These are phyloP conservation scores for Aquilaria yunnanensis DNA, from an alignment of 345 rosid genomes.

Conservation along the genomic window DNA sequence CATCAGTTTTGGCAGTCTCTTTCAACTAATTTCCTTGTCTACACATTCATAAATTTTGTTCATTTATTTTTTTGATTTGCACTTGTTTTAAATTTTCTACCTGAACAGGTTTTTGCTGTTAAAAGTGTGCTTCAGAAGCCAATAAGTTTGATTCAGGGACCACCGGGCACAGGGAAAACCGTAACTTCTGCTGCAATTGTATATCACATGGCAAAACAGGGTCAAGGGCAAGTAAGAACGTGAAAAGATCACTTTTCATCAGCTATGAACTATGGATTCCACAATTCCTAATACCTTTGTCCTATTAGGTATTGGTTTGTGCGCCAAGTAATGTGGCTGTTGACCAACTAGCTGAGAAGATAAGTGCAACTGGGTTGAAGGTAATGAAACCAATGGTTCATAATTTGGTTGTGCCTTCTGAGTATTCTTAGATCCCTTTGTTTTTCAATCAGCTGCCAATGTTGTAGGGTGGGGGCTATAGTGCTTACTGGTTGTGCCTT, in stretches of 20 bases:
- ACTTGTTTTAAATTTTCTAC: conserved; percentile 4
- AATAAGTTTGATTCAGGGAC: conserved; percentile 97
- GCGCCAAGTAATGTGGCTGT: conserved; percentile 99
- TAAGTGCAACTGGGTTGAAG: conserved; percentile 98
- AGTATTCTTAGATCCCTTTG: too few relatives aligned
- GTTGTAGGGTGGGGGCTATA: too few relatives aligned
- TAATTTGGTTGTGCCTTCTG: background rate
- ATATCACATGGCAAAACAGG: conserved; percentile 99
- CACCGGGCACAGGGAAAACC: conserved; percentile 99
- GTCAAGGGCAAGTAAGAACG: conserved; percentile 84
- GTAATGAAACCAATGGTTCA: conserved; percentile 27
- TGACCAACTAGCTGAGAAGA: conserved; percentile 98
- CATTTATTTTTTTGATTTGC: background rate
- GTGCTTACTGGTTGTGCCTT: too few relatives aligned
- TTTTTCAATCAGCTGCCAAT: too few relatives aligned
- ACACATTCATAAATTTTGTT: too few relatives aligned
- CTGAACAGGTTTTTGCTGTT: conserved; percentile 81
- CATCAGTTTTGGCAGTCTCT: background rate
- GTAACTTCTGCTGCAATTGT: conserved; percentile 99
- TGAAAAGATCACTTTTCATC: background rate
- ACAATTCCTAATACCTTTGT: background rate
- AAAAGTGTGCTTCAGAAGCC: conserved; percentile 99
- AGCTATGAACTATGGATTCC: too few relatives aligned
- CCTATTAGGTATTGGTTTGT: conserved; percentile 82
- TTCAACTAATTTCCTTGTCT: background rate